These are phyloP conservation scores for Furculomyces boomerangus DNA, from an alignment of 371 early-diverging fungal genomes.

Conservation along the genomic window DNA sequence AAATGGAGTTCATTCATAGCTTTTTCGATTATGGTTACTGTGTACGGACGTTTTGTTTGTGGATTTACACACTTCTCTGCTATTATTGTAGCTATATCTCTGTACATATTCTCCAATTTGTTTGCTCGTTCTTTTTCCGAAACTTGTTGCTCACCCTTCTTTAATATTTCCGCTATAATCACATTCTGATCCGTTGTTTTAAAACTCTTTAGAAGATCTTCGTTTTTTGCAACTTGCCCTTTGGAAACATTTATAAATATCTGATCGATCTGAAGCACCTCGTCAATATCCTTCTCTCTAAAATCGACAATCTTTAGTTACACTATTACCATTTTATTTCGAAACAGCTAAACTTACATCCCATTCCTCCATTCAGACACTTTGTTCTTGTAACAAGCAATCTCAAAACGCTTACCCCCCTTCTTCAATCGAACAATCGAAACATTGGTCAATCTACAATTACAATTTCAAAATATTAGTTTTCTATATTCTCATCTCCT, in stretches of 20 bases:
- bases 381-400: conserved; percentile 98
- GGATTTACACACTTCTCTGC: conserved; percentile 92
- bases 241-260: conserved; percentile 92
- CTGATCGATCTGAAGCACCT: conserved; percentile 84
- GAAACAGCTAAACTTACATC: conserved; percentile 40
- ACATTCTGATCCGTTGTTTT: conserved; percentile 65
- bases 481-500: neutral
- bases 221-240: conserved; percentile 79
- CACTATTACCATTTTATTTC: neutral
- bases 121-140: conserved; percentile 84
- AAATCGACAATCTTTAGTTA: neutral
- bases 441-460: conserved; percentile 73
- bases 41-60: conserved; percentile 81
- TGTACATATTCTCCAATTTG: conserved; percentile 56
- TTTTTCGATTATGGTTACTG: conserved; percentile 93
- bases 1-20: conserved; percentile 82
- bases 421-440: conserved; percentile 88
- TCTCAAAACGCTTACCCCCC: conserved; percentile 93
- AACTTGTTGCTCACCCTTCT: conserved; percentile 91
- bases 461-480: neutral
- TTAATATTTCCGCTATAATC: conserved; percentile 77
- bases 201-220: conserved; percentile 74
- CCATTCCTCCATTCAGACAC: conserved; percentile 90
- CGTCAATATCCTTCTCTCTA: conserved; percentile 88
- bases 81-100: conserved; percentile 85